These are phyloP conservation scores for Bacterosira constricta DNA, from an alignment of 108 stramenopile species.

Conservation along the genomic window DNA sequence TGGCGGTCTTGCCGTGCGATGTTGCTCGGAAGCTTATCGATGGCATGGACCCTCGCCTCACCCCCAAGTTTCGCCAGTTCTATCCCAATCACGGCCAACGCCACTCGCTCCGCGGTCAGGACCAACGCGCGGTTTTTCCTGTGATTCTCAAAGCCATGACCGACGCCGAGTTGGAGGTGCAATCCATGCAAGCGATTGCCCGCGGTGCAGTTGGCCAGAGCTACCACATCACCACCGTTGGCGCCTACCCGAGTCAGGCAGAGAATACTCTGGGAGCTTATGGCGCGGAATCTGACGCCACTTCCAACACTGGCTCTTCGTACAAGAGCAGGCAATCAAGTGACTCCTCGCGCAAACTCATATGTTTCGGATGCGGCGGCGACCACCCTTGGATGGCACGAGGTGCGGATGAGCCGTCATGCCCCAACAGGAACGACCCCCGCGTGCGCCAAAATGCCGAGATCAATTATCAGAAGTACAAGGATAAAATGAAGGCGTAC, in stretches of 20 bases:
- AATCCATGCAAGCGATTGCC: background rate
- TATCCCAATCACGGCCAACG: too few relatives aligned
- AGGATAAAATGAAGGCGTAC: background rate
- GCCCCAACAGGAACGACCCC: background rate
- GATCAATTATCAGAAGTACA: background rate
- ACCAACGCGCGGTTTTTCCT: background rate
- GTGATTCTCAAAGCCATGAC: background rate
- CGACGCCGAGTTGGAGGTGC: too few relatives aligned
- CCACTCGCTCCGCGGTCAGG: background rate
- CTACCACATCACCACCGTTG: background rate
- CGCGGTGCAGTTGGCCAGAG: background rate
- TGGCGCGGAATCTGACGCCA: background rate
- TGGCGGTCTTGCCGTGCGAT: too few relatives aligned
- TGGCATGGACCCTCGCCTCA: background rate
- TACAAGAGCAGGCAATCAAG: too few relatives aligned
- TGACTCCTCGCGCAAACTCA: too few relatives aligned
- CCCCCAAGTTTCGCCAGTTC: too few relatives aligned
- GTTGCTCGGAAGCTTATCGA: background rate
- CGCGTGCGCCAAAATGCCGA: background rate
- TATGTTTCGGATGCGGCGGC: slow-evolving; percentile 1
- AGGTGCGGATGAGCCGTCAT: background rate
- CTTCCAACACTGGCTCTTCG: too few relatives aligned
- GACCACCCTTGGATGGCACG: background rate
- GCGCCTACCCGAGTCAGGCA: background rate
- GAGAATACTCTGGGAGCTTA: background rate